These are phyloP conservation scores for Brassica nigra DNA, from an alignment of 345 rosid genomes.

Conservation along the genomic window DNA sequence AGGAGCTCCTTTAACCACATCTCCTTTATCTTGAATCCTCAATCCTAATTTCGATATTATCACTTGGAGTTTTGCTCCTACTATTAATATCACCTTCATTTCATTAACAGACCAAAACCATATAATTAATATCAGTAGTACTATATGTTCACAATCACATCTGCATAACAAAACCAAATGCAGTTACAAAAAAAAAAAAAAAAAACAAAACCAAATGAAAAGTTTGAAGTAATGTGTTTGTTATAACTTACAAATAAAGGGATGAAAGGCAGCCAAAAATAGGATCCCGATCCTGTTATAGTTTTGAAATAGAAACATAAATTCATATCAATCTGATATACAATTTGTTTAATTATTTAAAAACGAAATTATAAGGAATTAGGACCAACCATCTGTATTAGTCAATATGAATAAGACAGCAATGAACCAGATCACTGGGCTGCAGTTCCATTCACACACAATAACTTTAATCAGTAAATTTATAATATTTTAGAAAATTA, in stretches of 20 bases:
- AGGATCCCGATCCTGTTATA: slow-evolving; percentile 63
- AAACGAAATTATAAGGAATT: not conserved
- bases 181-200: no score
- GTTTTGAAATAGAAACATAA: not conserved
- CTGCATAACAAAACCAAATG: not conserved
- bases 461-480: not conserved
- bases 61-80: slow-evolving; percentile 48
- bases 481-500: not conserved
- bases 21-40: slow-evolving; percentile 77
- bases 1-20: slow-evolving; percentile 89
- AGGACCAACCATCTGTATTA: slow-evolving; percentile 68
- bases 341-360: not conserved
- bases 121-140: not conserved
- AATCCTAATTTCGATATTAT: slow-evolving; percentile 51
- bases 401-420: slow-evolving; percentile 70
- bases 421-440: slow-evolving; percentile 76
- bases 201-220: not conserved
- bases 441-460: slow-evolving; percentile 45
- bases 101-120: not conserved
- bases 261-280: slow-evolving; percentile 79
- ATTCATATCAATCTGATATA: not conserved
- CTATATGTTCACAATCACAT: not conserved
- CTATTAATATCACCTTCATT: slow-evolving; percentile 50
- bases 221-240: slow-evolving; percentile 1
- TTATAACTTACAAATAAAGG: slow-evolving; percentile 72